Evolutionary conservation across 2,329 filamentous ascomycete genomes (phyloP).

Genomic region (Paecilomyces formosus): DNA sequence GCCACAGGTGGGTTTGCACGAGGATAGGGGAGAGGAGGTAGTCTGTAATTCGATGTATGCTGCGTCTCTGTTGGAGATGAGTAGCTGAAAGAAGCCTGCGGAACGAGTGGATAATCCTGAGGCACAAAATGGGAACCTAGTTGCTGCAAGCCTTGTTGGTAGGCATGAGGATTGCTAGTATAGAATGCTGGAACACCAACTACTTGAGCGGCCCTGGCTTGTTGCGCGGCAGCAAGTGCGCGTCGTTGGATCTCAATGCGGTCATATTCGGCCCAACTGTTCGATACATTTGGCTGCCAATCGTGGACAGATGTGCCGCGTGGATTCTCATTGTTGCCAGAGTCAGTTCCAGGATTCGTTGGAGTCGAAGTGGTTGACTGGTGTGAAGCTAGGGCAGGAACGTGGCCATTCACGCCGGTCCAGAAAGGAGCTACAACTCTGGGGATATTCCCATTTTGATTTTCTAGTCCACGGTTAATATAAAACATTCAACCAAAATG

Average conservation of each 20-base stretch:
- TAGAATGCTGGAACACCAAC: background rate
- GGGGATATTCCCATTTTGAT: background rate
- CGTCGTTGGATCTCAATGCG: conserved; percentile 1
- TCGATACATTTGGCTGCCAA: background rate
- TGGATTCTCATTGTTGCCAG: background rate
- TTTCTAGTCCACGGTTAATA: background rate
- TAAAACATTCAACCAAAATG: background rate
- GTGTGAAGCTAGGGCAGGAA: background rate
- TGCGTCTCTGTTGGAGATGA: conserved; percentile 1
- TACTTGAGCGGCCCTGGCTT: background rate
- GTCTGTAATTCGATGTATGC: background rate
- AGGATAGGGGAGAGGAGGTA: background rate
- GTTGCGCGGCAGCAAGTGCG: background rate
- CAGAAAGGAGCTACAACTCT: background rate
- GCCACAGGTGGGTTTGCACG: conserved; percentile 3
- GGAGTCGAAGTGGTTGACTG: background rate
- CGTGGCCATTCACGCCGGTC: background rate
- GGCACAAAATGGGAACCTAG: background rate
- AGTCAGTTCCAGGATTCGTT: background rate
- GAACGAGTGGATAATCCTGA: conserved; percentile 1
- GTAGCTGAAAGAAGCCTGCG: background rate
- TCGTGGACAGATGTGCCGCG: background rate
- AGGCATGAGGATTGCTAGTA: background rate
- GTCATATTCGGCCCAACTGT: background rate
- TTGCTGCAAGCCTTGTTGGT: conserved; percentile 1